Percentiles rank a stretch among this genome's conserved stretches.
Conservation (phyloP, 306 rosid genomes). For the Oemleria cerasiformis region DNA sequence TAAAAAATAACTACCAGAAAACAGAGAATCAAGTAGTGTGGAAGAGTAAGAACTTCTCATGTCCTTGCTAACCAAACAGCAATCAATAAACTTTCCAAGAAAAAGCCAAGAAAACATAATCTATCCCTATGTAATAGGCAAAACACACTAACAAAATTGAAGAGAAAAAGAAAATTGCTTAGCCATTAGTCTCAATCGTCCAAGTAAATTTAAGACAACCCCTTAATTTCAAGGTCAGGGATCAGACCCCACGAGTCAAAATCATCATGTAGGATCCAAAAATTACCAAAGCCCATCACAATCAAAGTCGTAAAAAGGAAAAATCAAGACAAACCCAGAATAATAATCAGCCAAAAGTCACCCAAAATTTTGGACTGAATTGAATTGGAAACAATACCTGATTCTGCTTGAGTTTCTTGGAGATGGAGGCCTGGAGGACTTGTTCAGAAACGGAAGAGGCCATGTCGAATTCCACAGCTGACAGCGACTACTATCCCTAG, state of each 20-base stretch:
- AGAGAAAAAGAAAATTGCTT: background rate
- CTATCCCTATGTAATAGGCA: too few relatives aligned
- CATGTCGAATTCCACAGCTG: conserved; percentile 40
- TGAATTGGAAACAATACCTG: conserved; percentile 27
- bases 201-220: background rate
- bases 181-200: background rate
- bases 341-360: background rate
- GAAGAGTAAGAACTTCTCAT: background rate
- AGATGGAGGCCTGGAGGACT: conserved; percentile 18
- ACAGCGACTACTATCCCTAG: background rate
- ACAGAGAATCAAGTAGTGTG: background rate
- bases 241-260: background rate
- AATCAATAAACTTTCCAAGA: background rate
- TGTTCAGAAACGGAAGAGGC: conserved; percentile 17
- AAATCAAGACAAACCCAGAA: conserved; percentile 1
- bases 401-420: conserved; percentile 46
- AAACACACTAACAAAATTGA: background rate
- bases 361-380: background rate
- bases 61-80: background rate
- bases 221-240: background rate
- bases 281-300: background rate
- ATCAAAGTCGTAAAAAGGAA: background rate
- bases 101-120: background rate
- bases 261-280: background rate
- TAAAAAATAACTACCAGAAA: background rate